These are phyloP conservation scores for Quambalaria eucalypti DNA, from an alignment of 1,284 basidiomycete genomes.

Conservation along the genomic window DNA sequence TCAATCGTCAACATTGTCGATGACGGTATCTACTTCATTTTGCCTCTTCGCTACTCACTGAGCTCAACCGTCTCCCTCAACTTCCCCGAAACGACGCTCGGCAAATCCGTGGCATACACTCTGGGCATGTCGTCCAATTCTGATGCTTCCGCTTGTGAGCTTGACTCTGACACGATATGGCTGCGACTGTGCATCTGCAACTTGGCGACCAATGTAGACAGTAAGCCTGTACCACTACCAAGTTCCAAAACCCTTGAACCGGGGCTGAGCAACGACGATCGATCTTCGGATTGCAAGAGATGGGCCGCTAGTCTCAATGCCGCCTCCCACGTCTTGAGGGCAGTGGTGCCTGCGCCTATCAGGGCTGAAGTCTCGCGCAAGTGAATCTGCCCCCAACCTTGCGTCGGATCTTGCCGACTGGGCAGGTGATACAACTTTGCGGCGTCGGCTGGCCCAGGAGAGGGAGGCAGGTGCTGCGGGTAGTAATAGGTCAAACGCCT, in stretches of 20 bases:
- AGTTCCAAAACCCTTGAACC: constrained; percentile 12
- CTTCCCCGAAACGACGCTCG: constrained; percentile 7
- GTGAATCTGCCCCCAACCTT: not conserved
- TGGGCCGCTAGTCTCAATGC: constrained; percentile 11
- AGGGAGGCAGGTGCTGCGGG: not conserved
- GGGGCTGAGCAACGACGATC: not conserved
- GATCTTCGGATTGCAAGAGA: constrained; percentile 1
- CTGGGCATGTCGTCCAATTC: not conserved
- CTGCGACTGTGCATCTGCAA: not conserved
- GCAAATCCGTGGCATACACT: constrained; percentile 12
- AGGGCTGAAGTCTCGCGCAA: not conserved
- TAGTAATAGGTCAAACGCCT: not conserved
- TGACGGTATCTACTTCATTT: no score
- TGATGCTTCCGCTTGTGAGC: no score
- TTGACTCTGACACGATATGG: no score
- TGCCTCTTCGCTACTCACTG: constrained; percentile 12
- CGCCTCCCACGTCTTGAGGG: constrained; percentile 16
- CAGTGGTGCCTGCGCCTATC: constrained; percentile 13
- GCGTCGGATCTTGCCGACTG: not conserved
- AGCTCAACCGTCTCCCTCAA: constrained; percentile 6
- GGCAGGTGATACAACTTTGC: no score
- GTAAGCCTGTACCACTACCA: constrained; percentile 18
- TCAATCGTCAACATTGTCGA: no score
- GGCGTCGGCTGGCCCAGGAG: not conserved
- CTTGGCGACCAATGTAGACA: constrained; percentile 11